phyloP scores from a whole-genome alignment of 1,284 basidiomycete species.

The Moesziomyces aphidis region DNA sequence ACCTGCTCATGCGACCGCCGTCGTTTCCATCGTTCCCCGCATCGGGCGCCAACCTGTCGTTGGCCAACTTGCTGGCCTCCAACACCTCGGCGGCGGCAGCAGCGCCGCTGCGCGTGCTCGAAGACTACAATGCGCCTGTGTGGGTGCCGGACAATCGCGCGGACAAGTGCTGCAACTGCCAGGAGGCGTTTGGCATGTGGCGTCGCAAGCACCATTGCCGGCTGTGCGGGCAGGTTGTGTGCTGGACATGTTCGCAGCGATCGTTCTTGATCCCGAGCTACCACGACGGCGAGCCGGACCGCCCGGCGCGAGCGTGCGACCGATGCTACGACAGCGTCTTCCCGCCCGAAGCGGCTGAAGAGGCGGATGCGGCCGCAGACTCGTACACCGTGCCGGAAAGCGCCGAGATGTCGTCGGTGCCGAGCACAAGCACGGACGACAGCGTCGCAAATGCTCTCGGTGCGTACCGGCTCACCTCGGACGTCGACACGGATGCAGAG shows the following conservation, averaged over 20 bases:
- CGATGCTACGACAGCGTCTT: conserved; percentile 87
- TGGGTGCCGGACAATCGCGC: conserved; percentile 90
- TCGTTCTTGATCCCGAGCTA: conserved; percentile 60
- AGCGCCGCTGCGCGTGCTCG: conserved; percentile 71
- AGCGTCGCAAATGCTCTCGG: conserved; percentile 21
- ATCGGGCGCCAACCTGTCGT: conserved; percentile 23
- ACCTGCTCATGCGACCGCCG: conserved; percentile 40
- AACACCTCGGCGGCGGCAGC: conserved; percentile 15
- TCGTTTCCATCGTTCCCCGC: conserved; percentile 41
- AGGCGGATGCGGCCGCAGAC: conserved; percentile 8
- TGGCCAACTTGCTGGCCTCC: conserved; percentile 36
- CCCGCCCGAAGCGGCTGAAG: conserved; percentile 61
- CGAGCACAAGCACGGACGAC: conserved; percentile 36
- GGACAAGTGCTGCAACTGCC: conserved; percentile 84
- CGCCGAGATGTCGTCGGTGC: conserved; percentile 37
- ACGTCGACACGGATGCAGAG: conserved; percentile 20
- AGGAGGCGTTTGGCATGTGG: conserved; percentile 80
- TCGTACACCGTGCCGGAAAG: conserved; percentile 11
- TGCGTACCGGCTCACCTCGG: conserved; percentile 16
- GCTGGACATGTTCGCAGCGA: conserved; percentile 75
- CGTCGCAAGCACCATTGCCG: conserved; percentile 88
- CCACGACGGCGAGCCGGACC: conserved; percentile 67
- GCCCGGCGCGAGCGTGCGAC: conserved; percentile 83
- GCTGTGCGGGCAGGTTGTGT: conserved; percentile 87
- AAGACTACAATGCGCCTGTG: conserved; percentile 88